phyloP scores from a whole-genome alignment of 805 yeast genomes.

The Schwanniomyces polymorphus region DNA sequence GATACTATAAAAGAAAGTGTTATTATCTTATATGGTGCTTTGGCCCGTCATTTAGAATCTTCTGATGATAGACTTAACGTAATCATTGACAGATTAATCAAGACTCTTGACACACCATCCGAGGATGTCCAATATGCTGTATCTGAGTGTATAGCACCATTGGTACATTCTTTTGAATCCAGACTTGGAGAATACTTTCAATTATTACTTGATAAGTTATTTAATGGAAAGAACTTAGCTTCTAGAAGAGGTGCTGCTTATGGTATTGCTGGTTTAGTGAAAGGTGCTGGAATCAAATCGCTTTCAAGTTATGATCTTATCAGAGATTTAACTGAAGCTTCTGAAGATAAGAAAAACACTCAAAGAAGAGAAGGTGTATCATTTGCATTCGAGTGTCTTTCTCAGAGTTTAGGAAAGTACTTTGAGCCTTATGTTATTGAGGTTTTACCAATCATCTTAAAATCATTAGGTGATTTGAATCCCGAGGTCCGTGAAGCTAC shows the following conservation, averaged over 20 bases:
- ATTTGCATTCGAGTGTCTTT: slow-evolving; percentile 80
- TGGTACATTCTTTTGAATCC: slow-evolving; percentile 58
- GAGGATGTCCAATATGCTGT: slow-evolving; percentile 89
- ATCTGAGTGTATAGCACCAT: slow-evolving; percentile 81
- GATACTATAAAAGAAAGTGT: slow-evolving; percentile 74
- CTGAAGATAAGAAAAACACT: slow-evolving; percentile 81
- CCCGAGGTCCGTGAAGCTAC: slow-evolving; percentile 90
- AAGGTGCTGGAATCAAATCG: slow-evolving; percentile 84
- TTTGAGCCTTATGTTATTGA: slow-evolving; percentile 96
- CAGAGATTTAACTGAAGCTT: slow-evolving; percentile 72
- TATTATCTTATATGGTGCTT: slow-evolving; percentile 84
- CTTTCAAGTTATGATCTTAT: slow-evolving; percentile 76
- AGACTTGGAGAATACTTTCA: slow-evolving; percentile 58
- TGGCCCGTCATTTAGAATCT: slow-evolving; percentile 77
- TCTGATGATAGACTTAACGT: slow-evolving; percentile 64
- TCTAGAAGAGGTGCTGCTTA: slow-evolving; percentile 93
- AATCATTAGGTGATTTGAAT: slow-evolving; percentile 79
- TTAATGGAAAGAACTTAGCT: slow-evolving; percentile 47
- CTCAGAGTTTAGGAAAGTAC: slow-evolving; percentile 67
- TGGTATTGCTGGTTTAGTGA: slow-evolving; percentile 91
- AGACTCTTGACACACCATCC: slow-evolving; percentile 81
- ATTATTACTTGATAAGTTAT: slow-evolving; percentile 56
- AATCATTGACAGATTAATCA: slow-evolving; percentile 68
- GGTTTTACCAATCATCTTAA: slow-evolving; percentile 75
- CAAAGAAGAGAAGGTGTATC: slow-evolving; percentile 84